Evolutionary conservation across 2,329 filamentous ascomycete species (phyloP).

Genomic region (Calonectria pseudoturangicola): DNA sequence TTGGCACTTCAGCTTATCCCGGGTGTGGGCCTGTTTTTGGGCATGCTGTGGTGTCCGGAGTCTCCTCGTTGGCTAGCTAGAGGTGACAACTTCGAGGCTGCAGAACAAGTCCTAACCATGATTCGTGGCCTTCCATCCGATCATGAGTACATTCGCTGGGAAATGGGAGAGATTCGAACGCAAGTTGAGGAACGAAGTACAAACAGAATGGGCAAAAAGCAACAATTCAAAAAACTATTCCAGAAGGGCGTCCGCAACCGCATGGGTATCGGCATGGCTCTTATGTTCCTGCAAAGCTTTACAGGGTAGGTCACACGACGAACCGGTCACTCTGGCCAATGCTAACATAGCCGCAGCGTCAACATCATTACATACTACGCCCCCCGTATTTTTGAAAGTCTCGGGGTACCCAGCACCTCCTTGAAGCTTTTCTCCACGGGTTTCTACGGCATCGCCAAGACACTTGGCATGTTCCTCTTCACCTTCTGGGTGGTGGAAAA

Average conservation of each 20-base stretch:
- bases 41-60: constrained; percentile 76
- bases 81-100: constrained; percentile 73
- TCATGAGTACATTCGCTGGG: constrained; percentile 63
- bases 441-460: constrained; percentile 64
- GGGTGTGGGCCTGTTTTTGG: constrained; percentile 70
- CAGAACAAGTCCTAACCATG: constrained; percentile 55
- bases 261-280: constrained; percentile 69
- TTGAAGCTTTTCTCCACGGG: constrained; percentile 62
- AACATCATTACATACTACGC: constrained; percentile 78
- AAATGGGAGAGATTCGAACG: constrained; percentile 74
- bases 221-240: constrained; percentile 59
- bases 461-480: constrained; percentile 61
- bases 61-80: constrained; percentile 77
- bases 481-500: constrained; percentile 68
- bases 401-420: constrained; percentile 59
- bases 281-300: constrained; percentile 65
- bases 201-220: constrained; percentile 54
- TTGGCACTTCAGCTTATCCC: constrained; percentile 75
- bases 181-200: constrained; percentile 71
- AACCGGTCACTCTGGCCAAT: background rate
- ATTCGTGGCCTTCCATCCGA: constrained; percentile 60
- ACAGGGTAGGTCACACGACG: constrained; percentile 55
- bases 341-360: constrained; percentile 54
- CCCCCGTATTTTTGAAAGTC: constrained; percentile 60
- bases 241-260: constrained; percentile 59